phyloP scores from a whole-genome alignment of 345 rosid species.

The Ceriops zippeliana region DNA sequence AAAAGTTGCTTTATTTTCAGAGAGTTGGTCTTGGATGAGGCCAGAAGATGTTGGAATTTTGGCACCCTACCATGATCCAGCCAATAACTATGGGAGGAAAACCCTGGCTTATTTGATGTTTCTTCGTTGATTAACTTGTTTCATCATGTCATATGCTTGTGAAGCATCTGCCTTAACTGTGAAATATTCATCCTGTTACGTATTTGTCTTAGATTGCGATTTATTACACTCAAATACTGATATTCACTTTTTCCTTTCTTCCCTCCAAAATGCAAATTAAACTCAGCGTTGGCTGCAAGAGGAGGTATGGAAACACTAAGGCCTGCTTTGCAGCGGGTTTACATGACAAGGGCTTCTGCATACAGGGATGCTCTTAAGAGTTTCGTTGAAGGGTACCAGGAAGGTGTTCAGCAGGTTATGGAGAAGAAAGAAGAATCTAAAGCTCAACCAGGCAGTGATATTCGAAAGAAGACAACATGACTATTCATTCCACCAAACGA shows the following conservation, averaged over 20 bases:
- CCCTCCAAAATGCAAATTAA: slow-evolving; percentile 1
- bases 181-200: too few relatives aligned
- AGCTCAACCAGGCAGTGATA: slow-evolving; percentile 25
- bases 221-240: slow-evolving; percentile 8
- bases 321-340: slow-evolving; percentile 84
- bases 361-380: slow-evolving; percentile 75
- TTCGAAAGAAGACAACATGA: slow-evolving; percentile 29
- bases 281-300: slow-evolving; percentile 79
- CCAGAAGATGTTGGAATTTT: too few relatives aligned
- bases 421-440: slow-evolving; percentile 48
- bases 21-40: too few relatives aligned
- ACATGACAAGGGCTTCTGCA: slow-evolving; percentile 85
- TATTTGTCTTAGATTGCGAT: not conserved
- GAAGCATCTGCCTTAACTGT: too few relatives aligned
- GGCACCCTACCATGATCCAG: too few relatives aligned
- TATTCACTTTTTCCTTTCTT: not conserved
- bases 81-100: too few relatives aligned
- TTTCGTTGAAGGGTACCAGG: slow-evolving; percentile 74
- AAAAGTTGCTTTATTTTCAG: too few relatives aligned
- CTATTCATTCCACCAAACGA: not conserved
- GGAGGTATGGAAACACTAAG: slow-evolving; percentile 90
- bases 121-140: too few relatives aligned
- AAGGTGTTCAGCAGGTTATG: slow-evolving; percentile 69
- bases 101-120: too few relatives aligned
- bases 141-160: too few relatives aligned